Percentiles rank a stretch among this genome's conserved stretches.
These are phyloP conservation scores for Ambrosia trifida DNA, from an alignment of 129 eudicot species.

Conservation along the genomic window DNA sequence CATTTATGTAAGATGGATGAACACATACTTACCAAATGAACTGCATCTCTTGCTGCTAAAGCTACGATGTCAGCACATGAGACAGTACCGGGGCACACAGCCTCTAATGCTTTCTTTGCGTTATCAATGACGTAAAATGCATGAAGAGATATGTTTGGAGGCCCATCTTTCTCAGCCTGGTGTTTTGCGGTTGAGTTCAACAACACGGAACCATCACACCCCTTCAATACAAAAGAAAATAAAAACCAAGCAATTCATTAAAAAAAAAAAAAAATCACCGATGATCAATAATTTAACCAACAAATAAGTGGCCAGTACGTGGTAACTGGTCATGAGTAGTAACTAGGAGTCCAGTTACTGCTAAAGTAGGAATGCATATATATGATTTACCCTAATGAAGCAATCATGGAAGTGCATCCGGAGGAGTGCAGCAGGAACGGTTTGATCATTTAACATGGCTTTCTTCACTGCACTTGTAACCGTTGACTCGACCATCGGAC, in stretches of 20 bases:
- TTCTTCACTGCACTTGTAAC: slow-evolving; percentile 49
- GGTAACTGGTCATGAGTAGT: too few species aligned
- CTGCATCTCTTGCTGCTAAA: slow-evolving; percentile 54
- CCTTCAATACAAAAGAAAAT: slow-evolving; percentile 27
- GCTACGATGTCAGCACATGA: slow-evolving; percentile 50
- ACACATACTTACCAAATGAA: slow-evolving; percentile 35
- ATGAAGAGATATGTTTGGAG: slow-evolving; percentile 49
- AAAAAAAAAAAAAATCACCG: neutral
- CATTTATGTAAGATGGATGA: neutral
- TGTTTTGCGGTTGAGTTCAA: slow-evolving; percentile 35
- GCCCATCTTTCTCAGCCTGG: slow-evolving; percentile 53
- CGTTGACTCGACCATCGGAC: slow-evolving; percentile 58
- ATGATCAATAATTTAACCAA: neutral
- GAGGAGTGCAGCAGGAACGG: slow-evolving; percentile 46
- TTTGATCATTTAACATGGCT: slow-evolving; percentile 60
- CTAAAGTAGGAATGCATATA: too few species aligned
- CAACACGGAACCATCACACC: slow-evolving; percentile 54
- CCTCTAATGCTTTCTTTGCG: slow-evolving; percentile 42
- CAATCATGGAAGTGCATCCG: slow-evolving; percentile 57
- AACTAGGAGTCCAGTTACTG: too few species aligned
- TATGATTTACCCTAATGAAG: slow-evolving; percentile 41
- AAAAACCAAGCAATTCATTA: neutral
- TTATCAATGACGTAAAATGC: slow-evolving; percentile 44
- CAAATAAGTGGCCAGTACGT: too few species aligned
- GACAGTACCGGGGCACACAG: slow-evolving; percentile 42